A percentile compares a stretch with the other conserved stretches of the same genome.
These are phyloP conservation scores for Suhomyces sp. DNA, from an alignment of 805 yeast species.

Conservation along the genomic window DNA sequence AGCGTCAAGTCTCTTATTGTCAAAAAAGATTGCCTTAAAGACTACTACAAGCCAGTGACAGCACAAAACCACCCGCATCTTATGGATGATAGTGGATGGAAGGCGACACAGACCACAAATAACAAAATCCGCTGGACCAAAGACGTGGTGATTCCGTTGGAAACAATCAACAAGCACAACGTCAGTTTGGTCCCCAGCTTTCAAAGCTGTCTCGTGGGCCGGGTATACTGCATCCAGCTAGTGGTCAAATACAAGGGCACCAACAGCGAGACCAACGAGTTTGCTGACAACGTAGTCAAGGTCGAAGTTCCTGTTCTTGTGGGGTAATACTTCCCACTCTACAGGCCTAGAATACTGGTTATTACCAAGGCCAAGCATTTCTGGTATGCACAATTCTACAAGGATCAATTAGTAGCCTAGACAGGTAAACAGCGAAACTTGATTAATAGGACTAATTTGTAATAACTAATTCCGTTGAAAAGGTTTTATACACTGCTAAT, in stretches of 20 bases:
- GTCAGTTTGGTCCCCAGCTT: slow-evolving; percentile 59
- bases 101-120: slow-evolving; percentile 19
- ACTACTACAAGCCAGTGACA: slow-evolving; percentile 30
- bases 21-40: slow-evolving; percentile 39
- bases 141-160: slow-evolving; percentile 40
- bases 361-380: background rate
- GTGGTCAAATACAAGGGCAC: slow-evolving; percentile 27
- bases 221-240: slow-evolving; percentile 54
- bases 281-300: slow-evolving; percentile 28
- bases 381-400: background rate
- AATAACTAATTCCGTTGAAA: no score
- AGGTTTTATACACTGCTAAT: background rate
- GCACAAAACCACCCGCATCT: slow-evolving; percentile 21
- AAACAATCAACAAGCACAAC: slow-evolving; percentile 39
- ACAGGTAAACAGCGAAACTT: background rate
- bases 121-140: slow-evolving; percentile 30
- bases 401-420: background rate
- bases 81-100: slow-evolving; percentile 29
- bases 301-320: slow-evolving; percentile 38
- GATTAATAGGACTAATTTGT: background rate
- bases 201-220: slow-evolving; percentile 59
- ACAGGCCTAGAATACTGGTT: background rate
- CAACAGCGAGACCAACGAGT: slow-evolving; percentile 33
- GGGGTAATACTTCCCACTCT: slow-evolving; percentile 17
- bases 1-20: slow-evolving; percentile 36